Conservation (phyloP, 2,329 filamentous ascomycete genomes). For the Aspergillus novoparasiticus region DNA sequence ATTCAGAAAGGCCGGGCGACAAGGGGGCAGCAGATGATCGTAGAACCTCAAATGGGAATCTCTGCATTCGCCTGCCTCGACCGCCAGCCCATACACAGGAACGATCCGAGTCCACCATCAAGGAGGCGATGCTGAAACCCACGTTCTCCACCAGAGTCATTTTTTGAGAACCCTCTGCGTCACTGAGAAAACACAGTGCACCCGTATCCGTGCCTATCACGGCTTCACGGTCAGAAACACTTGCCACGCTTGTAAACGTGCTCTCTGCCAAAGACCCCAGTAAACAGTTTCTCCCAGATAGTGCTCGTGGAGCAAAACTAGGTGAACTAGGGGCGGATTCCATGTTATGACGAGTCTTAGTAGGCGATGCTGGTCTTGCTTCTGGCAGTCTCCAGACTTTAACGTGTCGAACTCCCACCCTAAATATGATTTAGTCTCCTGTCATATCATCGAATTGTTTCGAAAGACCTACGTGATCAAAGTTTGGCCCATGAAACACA, state of each 20-base stretch:
- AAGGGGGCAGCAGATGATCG: slow-evolving; percentile 32
- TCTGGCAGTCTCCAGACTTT: slow-evolving; percentile 92
- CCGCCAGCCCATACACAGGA: slow-evolving; percentile 69
- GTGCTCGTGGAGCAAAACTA: slow-evolving; percentile 62
- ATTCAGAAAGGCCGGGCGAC: slow-evolving; percentile 28
- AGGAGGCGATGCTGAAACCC: slow-evolving; percentile 69
- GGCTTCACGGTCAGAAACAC: slow-evolving; percentile 72
- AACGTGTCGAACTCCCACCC: slow-evolving; percentile 82
- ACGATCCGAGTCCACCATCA: slow-evolving; percentile 61
- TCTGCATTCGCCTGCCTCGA: slow-evolving; percentile 59
- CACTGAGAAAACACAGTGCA: slow-evolving; percentile 85
- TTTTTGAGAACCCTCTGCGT: slow-evolving; percentile 71
- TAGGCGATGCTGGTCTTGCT: slow-evolving; percentile 59
- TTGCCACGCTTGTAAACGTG: slow-evolving; percentile 77
- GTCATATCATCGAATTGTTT: not conserved
- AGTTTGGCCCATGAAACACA: slow-evolving; percentile 85
- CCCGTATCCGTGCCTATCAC: slow-evolving; percentile 86
- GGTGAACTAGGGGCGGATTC: slow-evolving; percentile 36
- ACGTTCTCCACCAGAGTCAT: slow-evolving; percentile 67
- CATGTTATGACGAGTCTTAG: slow-evolving; percentile 60
- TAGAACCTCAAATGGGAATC: slow-evolving; percentile 46
- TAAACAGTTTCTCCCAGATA: slow-evolving; percentile 85
- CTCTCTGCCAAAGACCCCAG: slow-evolving; percentile 79
- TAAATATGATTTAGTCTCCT: slow-evolving; percentile 19
- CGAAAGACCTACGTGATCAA: slow-evolving; percentile 66